phyloP scores from a whole-genome alignment of 1,284 basidiomycete genomes.

The Cryptococcus amylolentus region DNA sequence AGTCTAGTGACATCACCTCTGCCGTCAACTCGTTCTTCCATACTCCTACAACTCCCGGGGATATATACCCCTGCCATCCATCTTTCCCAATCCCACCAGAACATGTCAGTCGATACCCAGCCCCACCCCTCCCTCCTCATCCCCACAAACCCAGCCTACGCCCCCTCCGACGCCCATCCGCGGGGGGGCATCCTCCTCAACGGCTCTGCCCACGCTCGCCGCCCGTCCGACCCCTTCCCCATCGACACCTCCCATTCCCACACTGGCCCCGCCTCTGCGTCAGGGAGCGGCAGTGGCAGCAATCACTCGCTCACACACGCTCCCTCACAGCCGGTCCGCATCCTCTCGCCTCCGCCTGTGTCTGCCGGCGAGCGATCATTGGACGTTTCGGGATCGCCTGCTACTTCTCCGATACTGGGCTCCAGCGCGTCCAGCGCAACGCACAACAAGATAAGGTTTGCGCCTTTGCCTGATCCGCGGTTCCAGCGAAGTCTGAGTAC shows the following conservation, averaged over 20 bases:
- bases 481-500: constrained; percentile 44
- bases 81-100: neutral
- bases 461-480: constrained; percentile 46
- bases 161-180: constrained; percentile 15
- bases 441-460: constrained; percentile 41
- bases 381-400: neutral
- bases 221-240: neutral
- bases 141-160: constrained; percentile 23
- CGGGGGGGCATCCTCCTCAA: constrained; percentile 31
- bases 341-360: neutral
- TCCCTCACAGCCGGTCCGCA: neutral
- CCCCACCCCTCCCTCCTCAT: constrained; percentile 25
- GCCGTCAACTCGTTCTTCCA: neutral
- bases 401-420: neutral
- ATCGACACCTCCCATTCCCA: neutral
- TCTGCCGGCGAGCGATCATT: neutral
- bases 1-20: neutral
- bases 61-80: neutral
- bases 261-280: neutral
- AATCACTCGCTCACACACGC: neutral
- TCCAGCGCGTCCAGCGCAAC: neutral
- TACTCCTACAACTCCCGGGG: neutral
- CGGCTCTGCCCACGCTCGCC: neutral
- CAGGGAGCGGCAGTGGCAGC: neutral
- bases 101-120: constrained; percentile 19